Conservation (phyloP, 2,329 filamentous ascomycete genomes). For the Aspergillus sp. region DNA sequence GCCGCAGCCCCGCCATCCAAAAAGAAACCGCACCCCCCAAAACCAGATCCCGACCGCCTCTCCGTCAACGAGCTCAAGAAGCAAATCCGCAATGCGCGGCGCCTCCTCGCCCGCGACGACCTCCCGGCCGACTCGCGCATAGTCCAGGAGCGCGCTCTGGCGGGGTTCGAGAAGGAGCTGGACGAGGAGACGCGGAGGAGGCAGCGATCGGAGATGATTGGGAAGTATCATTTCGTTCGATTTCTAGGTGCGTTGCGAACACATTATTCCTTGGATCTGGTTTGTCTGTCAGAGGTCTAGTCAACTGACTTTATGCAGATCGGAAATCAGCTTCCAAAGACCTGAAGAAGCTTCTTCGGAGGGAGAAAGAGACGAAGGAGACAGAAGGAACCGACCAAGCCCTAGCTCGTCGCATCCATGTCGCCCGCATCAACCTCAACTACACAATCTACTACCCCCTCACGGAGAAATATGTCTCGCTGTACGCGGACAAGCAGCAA, state of each 20-base stretch:
- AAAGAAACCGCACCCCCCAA: constrained; percentile 18
- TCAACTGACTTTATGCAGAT: constrained; percentile 15
- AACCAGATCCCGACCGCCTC: constrained; percentile 17
- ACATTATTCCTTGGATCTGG: neutral
- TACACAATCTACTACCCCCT: constrained; percentile 56
- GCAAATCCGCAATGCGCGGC: constrained; percentile 47
- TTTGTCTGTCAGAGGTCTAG: constrained; percentile 5
- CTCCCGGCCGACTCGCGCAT: constrained; percentile 48
- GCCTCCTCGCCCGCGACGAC: constrained; percentile 40
- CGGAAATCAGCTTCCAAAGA: constrained; percentile 35
- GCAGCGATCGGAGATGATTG: constrained; percentile 47
- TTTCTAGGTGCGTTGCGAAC: constrained; percentile 49
- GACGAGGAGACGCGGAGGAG: constrained; percentile 40
- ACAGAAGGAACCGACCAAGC: constrained; percentile 13
- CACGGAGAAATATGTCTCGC: constrained; percentile 48
- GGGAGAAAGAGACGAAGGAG: constrained; percentile 32
- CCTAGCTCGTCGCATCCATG: constrained; percentile 32
- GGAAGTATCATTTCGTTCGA: constrained; percentile 56
- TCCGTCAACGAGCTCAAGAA: constrained; percentile 45
- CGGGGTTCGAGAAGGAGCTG: constrained; percentile 48
- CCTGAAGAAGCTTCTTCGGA: constrained; percentile 24
- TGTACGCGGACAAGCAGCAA: constrained; percentile 39
- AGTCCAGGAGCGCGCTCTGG: constrained; percentile 51
- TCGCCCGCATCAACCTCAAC: constrained; percentile 49
- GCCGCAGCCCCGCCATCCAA: constrained; percentile 17